Base-by-base conservation (phyloP, 257 asterid species). In the Solanum acaule region DNA sequence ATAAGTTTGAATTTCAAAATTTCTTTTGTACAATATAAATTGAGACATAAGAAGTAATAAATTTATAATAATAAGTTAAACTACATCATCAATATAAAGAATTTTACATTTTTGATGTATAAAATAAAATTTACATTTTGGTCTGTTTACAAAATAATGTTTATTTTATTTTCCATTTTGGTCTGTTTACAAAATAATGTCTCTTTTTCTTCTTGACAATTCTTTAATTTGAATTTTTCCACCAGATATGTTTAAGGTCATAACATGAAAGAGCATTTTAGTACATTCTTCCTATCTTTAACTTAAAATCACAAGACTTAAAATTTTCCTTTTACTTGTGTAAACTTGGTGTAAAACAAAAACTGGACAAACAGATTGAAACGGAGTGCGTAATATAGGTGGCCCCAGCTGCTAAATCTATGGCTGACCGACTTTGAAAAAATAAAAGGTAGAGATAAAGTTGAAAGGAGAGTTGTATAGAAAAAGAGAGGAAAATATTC, bases 391-490 rank as follows among this genome's bases (percentile, higher is more conserved):
- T 52, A 16, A 52, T 16, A 29, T 46, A 46, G 42, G 29, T 81
- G 70, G 29, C 6, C 38, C 68, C 16, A 35, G 86, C 67, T 7
- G 86, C 86, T 81, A 70, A 71, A 22, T 40, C 63, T 42, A 93
- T 93, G 95, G 98, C 98, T 91, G 96, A 94, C 98, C 90, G 90
- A 88, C 92, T 91, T 95, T 91, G 95, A 95, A 93, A 90, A 90
- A 91, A 76, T 82, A 87, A 88, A 89, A 46, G 86, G 70, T 27
- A 46, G 81, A 90, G 94, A 93, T 93, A 92, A 94, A 89, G 91
- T 91, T 87, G 93, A 92, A 91, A 93, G 92, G 92, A 83, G 89
- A 52, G 86, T 81, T 68, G 68, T 83, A 18, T 33, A 93, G 89
- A 91, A 87, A 90, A 67, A 91, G 92, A 87, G 89, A 87, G 93